Conservation (phyloP, 106 monocot genomes). For the Dactylorhiza incarnata region DNA sequence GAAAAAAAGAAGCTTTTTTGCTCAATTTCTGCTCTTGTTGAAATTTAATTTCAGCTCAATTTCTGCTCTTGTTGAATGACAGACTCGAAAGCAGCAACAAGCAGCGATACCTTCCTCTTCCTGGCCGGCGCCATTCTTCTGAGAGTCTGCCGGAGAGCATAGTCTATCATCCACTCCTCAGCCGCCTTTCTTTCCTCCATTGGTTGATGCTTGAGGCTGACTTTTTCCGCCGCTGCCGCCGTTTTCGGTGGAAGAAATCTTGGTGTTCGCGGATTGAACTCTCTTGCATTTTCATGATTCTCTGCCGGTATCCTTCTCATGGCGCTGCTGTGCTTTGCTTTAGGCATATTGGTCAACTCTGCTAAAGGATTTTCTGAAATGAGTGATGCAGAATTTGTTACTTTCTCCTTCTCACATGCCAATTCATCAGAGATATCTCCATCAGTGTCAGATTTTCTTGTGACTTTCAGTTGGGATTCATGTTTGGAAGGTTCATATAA, state of each 20-base stretch:
- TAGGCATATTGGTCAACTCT: slow-evolving; percentile 1
- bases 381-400: neutral
- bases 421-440: neutral
- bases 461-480: neutral
- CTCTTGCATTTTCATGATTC: neutral
- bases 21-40: neutral
- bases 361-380: slow-evolving; percentile 4
- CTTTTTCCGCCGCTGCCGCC: slow-evolving; percentile 20
- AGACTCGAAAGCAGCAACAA: slow-evolving; percentile 70
- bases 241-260: slow-evolving; percentile 28
- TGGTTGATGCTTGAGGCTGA: slow-evolving; percentile 49
- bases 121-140: slow-evolving; percentile 35
- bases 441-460: neutral
- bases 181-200: slow-evolving; percentile 53
- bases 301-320: neutral
- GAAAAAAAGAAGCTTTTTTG: neutral
- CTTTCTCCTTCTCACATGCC: slow-evolving; percentile 8
- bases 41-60: neutral
- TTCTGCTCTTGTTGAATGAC: slow-evolving; percentile 14
- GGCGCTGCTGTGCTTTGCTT: neutral
- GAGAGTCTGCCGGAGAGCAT: slow-evolving; percentile 41
- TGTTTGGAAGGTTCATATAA: neutral
- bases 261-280: slow-evolving; percentile 33
- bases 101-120: slow-evolving; percentile 52
- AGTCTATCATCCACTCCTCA: slow-evolving; percentile 78